Conservation (phyloP, 108 stramenopile species). For the Nitzschia inconspicua region DNA sequence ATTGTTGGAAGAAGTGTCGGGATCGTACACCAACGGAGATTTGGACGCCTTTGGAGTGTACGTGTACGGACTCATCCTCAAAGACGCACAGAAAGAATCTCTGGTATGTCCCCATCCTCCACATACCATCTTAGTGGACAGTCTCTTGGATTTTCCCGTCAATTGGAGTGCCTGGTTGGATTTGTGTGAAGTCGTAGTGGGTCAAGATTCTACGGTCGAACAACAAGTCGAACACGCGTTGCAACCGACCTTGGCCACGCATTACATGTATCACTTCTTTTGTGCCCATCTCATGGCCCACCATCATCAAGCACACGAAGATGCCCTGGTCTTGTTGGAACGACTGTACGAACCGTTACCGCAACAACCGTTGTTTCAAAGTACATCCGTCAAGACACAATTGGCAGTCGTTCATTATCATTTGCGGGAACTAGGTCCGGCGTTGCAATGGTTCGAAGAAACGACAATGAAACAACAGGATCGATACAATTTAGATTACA, state of each 20-base stretch:
- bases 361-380: constrained; percentile 55
- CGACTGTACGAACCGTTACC: constrained; percentile 54
- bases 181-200: constrained; percentile 50
- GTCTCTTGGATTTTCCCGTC: constrained; percentile 75
- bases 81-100: constrained; percentile 26
- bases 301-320: constrained; percentile 83
- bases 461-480: constrained; percentile 67
- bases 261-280: constrained; percentile 91
- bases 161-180: constrained; percentile 98
- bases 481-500: constrained; percentile 86
- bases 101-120: constrained; percentile 35
- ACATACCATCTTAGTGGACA: constrained; percentile 65
- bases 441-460: constrained; percentile 77
- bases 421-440: constrained; percentile 86
- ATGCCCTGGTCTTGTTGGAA: constrained; percentile 62
- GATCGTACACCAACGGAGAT: constrained; percentile 35
- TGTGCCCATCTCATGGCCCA: constrained; percentile 87
- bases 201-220: constrained; percentile 57
- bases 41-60: constrained; percentile 92
- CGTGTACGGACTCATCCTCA: constrained; percentile 65
- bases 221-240: constrained; percentile 54
- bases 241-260: constrained; percentile 34
- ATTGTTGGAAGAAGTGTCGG: constrained; percentile 71
- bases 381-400: constrained; percentile 72
- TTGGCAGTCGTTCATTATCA: constrained; percentile 87